Evolutionary conservation across 257 asterid genomes (phyloP).

Genomic region (Fraxinus excelsior): DNA sequence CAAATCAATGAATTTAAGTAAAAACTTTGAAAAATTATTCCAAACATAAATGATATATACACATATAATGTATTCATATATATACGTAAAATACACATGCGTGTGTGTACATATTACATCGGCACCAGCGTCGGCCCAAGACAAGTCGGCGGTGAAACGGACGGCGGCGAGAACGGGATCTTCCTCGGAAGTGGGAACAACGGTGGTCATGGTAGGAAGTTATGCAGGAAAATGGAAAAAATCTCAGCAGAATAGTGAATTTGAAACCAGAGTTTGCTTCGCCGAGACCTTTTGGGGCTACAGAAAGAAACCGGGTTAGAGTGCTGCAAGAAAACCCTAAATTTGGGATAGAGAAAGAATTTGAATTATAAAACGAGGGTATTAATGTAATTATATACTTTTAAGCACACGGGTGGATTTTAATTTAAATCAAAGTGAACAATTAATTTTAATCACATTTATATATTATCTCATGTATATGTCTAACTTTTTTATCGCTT

Average conservation of each 20-base stretch:
- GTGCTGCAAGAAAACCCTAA: slow-evolving; percentile 34
- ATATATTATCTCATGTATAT: too few species aligned
- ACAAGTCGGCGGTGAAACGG: slow-evolving; percentile 75
- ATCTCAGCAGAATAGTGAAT: slow-evolving; percentile 16
- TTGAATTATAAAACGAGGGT: too few species aligned
- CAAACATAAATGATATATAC: not conserved
- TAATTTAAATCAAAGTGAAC: too few species aligned
- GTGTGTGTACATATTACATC: slow-evolving; percentile 43
- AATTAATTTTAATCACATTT: too few species aligned
- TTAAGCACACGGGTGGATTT: too few species aligned
- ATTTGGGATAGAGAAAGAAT: not conserved
- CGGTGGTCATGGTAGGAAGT: slow-evolving; percentile 58
- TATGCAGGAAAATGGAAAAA: not conserved
- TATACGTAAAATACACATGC: not conserved
- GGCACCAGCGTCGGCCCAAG: slow-evolving; percentile 93
- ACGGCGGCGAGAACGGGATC: slow-evolving; percentile 83
- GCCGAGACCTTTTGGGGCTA: slow-evolving; percentile 31
- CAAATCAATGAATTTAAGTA: not conserved
- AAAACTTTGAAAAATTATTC: too few species aligned
- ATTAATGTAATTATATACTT: too few species aligned
- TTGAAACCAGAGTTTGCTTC: slow-evolving; percentile 18
- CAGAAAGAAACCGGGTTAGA: slow-evolving; percentile 3
- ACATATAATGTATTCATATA: not conserved
- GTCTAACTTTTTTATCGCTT: too few species aligned
- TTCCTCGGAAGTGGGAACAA: slow-evolving; percentile 88